Base-by-base conservation (phyloP, 371 early-diverging fungal genomes). In the Coemansia sp. region DNA sequence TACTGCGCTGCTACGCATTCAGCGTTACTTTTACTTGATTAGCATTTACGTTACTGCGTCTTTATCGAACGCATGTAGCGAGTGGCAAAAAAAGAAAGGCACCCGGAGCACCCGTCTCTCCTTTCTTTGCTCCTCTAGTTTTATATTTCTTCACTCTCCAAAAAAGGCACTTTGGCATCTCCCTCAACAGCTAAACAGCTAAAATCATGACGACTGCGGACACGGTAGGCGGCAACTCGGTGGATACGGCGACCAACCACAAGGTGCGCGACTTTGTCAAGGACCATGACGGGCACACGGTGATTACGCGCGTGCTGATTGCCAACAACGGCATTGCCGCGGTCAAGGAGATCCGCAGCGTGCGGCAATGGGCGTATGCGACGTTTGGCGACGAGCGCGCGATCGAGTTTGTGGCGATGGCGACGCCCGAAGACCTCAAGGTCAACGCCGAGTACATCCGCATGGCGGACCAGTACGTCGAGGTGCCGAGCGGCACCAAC, bases 281-380 rank as follows among this genome's bases (percentile, higher is more conserved):
- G 78, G 82, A 85, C 51, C 81, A 88, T 70, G 88, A 86, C 60
- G 94, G 94, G 55, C 92, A 93, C 77, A 91, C 91, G 38, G 92
- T 93, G 8, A 93, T 93, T 70, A 87, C 87, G 30, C 89, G 88
- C 68, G 89, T 98, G 16, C 84, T 98, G 66, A 94, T 98, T 73
- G 99, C 99, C 68, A 99, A 99, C 86, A 99, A 98, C 85, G 99
- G 99, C 68, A 95, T 99, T 82, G 99, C 97, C 5, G 99, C 99
- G 53, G 95, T 98, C 78, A 99, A 99, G 80, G 98, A 95, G 83
- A 98, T 99, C 63, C 87, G 97, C 49, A 96, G 97, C 2, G 92
- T 99, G 36, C 89, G 98, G 62, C 90, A 97, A 76, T 99, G 97
- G 95, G 90, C 99, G 5, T 99, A 99, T 77, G 95, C 95, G 76